A percentile compares a stretch with the other conserved stretches of the same genome.
Evolutionary conservation across 2,329 filamentous ascomycete genomes (phyloP).

Genomic region (Trichophyton verrucosum): DNA sequence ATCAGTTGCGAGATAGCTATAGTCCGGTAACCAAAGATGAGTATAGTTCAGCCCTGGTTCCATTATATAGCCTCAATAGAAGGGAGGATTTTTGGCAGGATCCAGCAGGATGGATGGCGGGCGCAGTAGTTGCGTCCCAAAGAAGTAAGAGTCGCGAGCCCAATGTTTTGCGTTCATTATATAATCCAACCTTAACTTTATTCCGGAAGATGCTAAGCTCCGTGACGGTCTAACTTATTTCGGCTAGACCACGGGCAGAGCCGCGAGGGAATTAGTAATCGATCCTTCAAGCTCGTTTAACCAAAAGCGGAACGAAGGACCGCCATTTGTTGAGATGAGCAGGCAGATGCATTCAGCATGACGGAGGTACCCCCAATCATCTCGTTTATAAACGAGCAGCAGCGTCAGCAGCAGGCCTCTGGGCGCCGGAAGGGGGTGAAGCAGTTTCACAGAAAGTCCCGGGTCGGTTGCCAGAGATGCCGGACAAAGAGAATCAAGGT

Average conservation of each 20-base stretch:
- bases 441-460: slow-evolving; percentile 4
- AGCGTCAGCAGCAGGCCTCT: not conserved
- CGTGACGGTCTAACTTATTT: too few relatives aligned
- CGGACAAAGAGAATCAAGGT: slow-evolving; percentile 3
- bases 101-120: too few relatives aligned
- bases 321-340: not conserved
- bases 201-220: too few relatives aligned
- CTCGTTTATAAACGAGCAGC: not conserved
- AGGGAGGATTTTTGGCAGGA: not conserved
- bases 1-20: not conserved
- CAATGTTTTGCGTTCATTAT: too few relatives aligned
- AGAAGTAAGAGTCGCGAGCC: too few relatives aligned
- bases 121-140: too few relatives aligned
- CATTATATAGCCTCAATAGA: not conserved
- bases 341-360: not conserved
- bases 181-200: too few relatives aligned
- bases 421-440: not conserved
- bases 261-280: too few relatives aligned
- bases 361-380: not conserved
- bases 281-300: not conserved
- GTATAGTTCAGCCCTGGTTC: not conserved
- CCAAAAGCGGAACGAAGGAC: not conserved
- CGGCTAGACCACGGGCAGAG: too few relatives aligned
- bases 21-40: not conserved
- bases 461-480: not conserved